phyloP scores from a whole-genome alignment of 352 stramenopile genomes.

The Pythium guiyangense region DNA sequence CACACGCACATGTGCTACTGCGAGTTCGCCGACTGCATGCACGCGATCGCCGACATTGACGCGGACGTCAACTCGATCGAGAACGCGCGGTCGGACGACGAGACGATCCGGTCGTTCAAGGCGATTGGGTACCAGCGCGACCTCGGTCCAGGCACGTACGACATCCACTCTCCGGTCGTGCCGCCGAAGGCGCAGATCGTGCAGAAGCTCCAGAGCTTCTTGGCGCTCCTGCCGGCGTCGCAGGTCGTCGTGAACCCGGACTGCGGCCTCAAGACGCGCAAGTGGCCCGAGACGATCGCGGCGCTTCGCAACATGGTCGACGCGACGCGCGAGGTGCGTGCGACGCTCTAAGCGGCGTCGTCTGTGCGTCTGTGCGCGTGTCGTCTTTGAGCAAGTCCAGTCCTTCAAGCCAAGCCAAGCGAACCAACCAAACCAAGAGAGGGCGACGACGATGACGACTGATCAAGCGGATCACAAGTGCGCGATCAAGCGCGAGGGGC shows the following conservation, averaged over 20 bases:
- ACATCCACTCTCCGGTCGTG: slow-evolving; percentile 93
- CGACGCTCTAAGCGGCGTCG: slow-evolving; percentile 31
- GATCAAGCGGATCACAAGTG: background rate
- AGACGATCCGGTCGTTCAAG: slow-evolving; percentile 88
- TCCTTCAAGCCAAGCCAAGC: background rate
- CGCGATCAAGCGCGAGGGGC: background rate
- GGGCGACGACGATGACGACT: slow-evolving; percentile 1
- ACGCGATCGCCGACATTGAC: slow-evolving; percentile 90
- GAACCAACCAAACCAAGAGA: background rate
- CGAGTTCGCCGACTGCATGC: slow-evolving; percentile 93
- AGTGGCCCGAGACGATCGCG: slow-evolving; percentile 89
- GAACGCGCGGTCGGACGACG: slow-evolving; percentile 89
- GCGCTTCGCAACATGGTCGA: slow-evolving; percentile 89
- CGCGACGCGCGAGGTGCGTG: slow-evolving; percentile 68
- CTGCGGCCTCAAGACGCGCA: slow-evolving; percentile 92
- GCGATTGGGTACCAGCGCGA: slow-evolving; percentile 88
- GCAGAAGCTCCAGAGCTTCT: slow-evolving; percentile 84
- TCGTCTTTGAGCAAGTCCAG: background rate
- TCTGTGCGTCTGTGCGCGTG: background rate
- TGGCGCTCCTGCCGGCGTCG: slow-evolving; percentile 68
- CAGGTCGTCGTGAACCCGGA: slow-evolving; percentile 91
- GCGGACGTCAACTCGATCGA: slow-evolving; percentile 95
- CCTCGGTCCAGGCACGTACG: slow-evolving; percentile 90
- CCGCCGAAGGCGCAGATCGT: slow-evolving; percentile 86
- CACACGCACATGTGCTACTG: slow-evolving; percentile 97